These are phyloP conservation scores for Agrostemma githago DNA, from an alignment of 148 eudicot species.

Conservation along the genomic window DNA sequence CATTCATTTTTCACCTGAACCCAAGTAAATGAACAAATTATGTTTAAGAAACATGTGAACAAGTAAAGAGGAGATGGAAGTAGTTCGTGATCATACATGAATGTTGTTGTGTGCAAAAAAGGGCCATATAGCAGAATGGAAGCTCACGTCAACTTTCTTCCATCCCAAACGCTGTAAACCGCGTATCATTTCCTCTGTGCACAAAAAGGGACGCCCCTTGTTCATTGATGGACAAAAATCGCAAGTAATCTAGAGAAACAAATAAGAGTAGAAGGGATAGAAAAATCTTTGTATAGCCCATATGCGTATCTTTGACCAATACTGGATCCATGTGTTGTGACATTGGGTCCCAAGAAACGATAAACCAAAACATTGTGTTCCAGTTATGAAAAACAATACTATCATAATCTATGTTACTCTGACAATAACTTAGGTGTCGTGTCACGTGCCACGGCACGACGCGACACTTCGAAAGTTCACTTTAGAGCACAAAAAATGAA, in stretches of 20 bases:
- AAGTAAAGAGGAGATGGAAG: not conserved
- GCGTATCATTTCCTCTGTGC: slow-evolving; percentile 90
- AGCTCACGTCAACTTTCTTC: slow-evolving; percentile 97
- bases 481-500: no score
- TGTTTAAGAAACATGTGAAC: not conserved
- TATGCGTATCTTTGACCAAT: not conserved
- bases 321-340: not conserved
- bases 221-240: slow-evolving; percentile 1
- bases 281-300: not conserved
- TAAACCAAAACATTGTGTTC: not conserved
- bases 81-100: slow-evolving; percentile 44
- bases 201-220: slow-evolving; percentile 8
- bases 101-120: slow-evolving; percentile 96
- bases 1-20: slow-evolving; percentile 90
- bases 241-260: not conserved
- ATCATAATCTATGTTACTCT: no score
- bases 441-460: no score
- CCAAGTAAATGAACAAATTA: not conserved
- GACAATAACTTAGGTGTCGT: no score
- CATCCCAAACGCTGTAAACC: slow-evolving; percentile 86
- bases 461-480: no score
- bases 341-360: no score
- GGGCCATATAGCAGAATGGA: slow-evolving; percentile 93
- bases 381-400: not conserved
- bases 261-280: not conserved